phyloP scores from a whole-genome alignment of 2,329 filamentous ascomycete species.

The Botrytis byssoidea region DNA sequence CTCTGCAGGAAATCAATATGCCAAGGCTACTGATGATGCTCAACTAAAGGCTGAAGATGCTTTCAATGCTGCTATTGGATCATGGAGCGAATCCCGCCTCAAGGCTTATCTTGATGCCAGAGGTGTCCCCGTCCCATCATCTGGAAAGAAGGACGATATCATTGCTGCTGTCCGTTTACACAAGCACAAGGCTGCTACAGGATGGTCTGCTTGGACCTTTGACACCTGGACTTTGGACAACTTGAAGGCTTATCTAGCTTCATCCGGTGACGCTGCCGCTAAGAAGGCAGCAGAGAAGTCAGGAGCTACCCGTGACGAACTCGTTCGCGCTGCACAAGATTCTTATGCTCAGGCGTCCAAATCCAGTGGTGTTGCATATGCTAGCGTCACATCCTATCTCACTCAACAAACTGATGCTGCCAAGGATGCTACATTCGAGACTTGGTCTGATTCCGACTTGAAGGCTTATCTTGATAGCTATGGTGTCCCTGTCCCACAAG shows the following conservation, averaged over 20 bases:
- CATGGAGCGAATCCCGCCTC: slow-evolving; percentile 72
- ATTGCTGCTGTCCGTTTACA: slow-evolving; percentile 72
- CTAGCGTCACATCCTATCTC: slow-evolving; percentile 70
- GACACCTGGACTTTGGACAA: slow-evolving; percentile 74
- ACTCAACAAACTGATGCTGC: slow-evolving; percentile 62
- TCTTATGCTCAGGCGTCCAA: slow-evolving; percentile 59
- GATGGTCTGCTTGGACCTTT: slow-evolving; percentile 74
- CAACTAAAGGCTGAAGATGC: slow-evolving; percentile 61
- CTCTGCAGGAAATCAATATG: slow-evolving; percentile 72
- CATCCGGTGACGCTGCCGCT: slow-evolving; percentile 53
- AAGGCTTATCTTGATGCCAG: slow-evolving; percentile 78
- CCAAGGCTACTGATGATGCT: slow-evolving; percentile 70
- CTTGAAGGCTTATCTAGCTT: slow-evolving; percentile 57
- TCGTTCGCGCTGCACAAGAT: slow-evolving; percentile 62
- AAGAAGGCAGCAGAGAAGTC: slow-evolving; percentile 61
- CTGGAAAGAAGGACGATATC: slow-evolving; percentile 69
- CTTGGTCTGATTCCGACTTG: slow-evolving; percentile 63
- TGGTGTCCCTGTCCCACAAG: slow-evolving; percentile 51
- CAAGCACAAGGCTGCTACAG: slow-evolving; percentile 65
- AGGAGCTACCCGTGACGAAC: slow-evolving; percentile 68
- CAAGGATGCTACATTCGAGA: slow-evolving; percentile 67
- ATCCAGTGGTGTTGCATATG: slow-evolving; percentile 57
- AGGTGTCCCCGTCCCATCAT: slow-evolving; percentile 71
- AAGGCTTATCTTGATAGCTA: slow-evolving; percentile 80
- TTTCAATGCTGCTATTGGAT: slow-evolving; percentile 60